Percentiles rank a stretch among this genome's conserved stretches.
These are phyloP conservation scores for Phytophthora constricta DNA, from an alignment of 352 stramenopile species.

Conservation along the genomic window DNA sequence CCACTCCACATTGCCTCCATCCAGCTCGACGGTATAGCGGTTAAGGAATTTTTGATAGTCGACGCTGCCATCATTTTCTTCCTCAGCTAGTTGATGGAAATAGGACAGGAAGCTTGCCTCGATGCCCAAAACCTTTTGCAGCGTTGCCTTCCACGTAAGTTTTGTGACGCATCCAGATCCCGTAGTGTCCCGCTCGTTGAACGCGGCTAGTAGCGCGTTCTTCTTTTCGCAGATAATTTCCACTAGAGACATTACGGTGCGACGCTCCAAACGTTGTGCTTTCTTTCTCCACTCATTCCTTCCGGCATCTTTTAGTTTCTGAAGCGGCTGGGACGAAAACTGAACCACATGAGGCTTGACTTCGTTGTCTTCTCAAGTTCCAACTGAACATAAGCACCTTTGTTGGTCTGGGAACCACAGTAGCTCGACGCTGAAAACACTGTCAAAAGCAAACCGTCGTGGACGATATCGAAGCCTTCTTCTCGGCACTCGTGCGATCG, in stretches of 20 bases:
- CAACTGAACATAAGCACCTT: constrained; percentile 79
- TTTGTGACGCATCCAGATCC: constrained; percentile 59
- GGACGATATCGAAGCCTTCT: constrained; percentile 90
- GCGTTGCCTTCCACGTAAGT: constrained; percentile 69
- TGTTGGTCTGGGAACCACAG: constrained; percentile 92
- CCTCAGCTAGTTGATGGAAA: constrained; percentile 63
- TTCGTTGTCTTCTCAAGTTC: constrained; percentile 71
- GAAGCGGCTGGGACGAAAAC: constrained; percentile 88
- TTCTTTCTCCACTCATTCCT: constrained; percentile 87
- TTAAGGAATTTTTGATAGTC: constrained; percentile 83
- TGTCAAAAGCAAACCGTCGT: constrained; percentile 87
- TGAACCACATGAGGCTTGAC: constrained; percentile 93
- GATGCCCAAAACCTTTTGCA: constrained; percentile 69
- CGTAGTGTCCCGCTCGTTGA: constrained; percentile 48
- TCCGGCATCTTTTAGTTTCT: constrained; percentile 70
- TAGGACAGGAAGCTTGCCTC: constrained; percentile 76
- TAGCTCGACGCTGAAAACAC: constrained; percentile 94
- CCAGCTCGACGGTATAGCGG: constrained; percentile 74
- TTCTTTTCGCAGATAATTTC: constrained; percentile 88
- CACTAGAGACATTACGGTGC: constrained; percentile 80
- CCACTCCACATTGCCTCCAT: constrained; percentile 68
- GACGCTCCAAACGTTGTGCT: constrained; percentile 65
- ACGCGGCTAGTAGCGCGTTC: constrained; percentile 53
- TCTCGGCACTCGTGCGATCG: constrained; percentile 94
- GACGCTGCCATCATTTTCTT: constrained; percentile 51